Evolutionary conservation across 176 grass and related monocot species (phyloP).

Genomic region (Oryza glumipatula): DNA sequence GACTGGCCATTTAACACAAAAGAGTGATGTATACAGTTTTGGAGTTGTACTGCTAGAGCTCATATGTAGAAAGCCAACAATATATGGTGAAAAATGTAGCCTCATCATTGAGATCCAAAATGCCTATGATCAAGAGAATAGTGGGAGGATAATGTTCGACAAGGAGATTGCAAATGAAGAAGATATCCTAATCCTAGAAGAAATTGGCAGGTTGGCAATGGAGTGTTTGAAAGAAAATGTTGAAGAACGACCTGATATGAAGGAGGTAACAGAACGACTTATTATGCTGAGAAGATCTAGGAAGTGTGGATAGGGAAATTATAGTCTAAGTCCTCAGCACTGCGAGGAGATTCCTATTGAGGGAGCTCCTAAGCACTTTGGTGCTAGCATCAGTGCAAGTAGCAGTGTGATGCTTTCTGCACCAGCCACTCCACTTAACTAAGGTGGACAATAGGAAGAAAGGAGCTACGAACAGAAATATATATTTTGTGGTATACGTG

Average conservation of each 20-base stretch:
- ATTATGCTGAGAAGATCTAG: constrained; percentile 1
- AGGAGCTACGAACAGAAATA: too few species aligned
- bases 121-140: neutral
- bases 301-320: neutral
- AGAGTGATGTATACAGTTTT: constrained; percentile 17
- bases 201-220: neutral
- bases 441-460: neutral
- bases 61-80: neutral
- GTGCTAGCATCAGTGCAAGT: neutral
- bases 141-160: neutral
- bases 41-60: constrained; percentile 17
- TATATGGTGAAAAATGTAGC: neutral
- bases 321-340: neutral
- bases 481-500: too few species aligned
- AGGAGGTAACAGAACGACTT: neutral
- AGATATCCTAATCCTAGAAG: neutral
- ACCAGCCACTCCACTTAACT: neutral
- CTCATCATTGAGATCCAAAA: neutral
- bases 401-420: neutral
- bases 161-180: neutral
- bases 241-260: constrained; percentile 15
- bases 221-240: constrained; percentile 8
- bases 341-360: neutral
- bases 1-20: constrained; percentile 13
- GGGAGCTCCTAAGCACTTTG: neutral